phyloP scores from a whole-genome alignment of 1,284 basidiomycete genomes.

The Tremellales sp. region DNA sequence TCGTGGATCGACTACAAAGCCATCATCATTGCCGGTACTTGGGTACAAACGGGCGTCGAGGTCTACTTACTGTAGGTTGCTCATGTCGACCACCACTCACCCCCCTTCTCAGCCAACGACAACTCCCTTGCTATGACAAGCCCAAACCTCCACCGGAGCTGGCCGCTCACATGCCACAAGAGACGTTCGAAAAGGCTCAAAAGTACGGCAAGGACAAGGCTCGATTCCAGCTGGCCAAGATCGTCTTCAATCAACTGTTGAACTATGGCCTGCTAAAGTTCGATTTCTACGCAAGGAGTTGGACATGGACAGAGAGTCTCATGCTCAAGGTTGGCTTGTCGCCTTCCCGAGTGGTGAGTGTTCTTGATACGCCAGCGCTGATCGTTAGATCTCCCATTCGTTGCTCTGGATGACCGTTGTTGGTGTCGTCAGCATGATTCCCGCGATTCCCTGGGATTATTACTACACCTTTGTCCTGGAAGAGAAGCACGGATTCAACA shows the following conservation, averaged over 20 bases:
- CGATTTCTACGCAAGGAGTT: constrained; percentile 75
- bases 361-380: constrained; percentile 5
- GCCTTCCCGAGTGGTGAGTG: constrained; percentile 33
- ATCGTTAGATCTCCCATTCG: constrained; percentile 70
- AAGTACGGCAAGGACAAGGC: constrained; percentile 88
- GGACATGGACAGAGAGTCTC: constrained; percentile 50
- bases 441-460: constrained; percentile 66
- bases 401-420: constrained; percentile 70
- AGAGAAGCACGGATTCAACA: constrained; percentile 95
- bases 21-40: constrained; percentile 25
- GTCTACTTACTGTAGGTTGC: constrained; percentile 33
- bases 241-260: constrained; percentile 66
- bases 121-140: constrained; percentile 78
- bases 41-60: constrained; percentile 36
- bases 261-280: constrained; percentile 69
- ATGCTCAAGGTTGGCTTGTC: constrained; percentile 53
- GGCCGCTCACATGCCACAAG: constrained; percentile 64
- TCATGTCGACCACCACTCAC: neutral
- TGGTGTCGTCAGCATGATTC: constrained; percentile 63
- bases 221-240: constrained; percentile 70
- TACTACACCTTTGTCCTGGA: constrained; percentile 94
- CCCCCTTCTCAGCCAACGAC: constrained; percentile 56
- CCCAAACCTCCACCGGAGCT: constrained; percentile 72
- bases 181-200: constrained; percentile 84
- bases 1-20: constrained; percentile 31